Evolutionary conservation across 2,329 filamentous ascomycete species (phyloP).

Genomic region (Trichoderma atroviride): DNA sequence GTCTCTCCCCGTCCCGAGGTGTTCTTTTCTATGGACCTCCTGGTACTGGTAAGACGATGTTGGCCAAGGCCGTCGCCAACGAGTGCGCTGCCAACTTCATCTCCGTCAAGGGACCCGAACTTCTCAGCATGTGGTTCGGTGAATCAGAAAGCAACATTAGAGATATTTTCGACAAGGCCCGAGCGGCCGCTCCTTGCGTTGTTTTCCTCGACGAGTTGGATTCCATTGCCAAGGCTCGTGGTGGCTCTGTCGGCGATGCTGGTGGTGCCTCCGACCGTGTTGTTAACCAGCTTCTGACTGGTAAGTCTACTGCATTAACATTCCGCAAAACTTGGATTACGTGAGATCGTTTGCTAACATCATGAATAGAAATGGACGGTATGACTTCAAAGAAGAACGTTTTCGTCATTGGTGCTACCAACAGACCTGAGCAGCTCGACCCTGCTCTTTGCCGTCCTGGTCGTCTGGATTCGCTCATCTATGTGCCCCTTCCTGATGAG

Average conservation of each 20-base stretch:
- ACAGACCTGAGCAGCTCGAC: constrained; percentile 97
- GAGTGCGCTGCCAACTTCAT: constrained; percentile 99
- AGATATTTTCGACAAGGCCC: constrained; percentile 99
- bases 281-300: constrained; percentile 98
- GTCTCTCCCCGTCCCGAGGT: constrained; percentile 95
- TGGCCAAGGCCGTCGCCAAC: constrained; percentile 99
- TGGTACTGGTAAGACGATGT: constrained; percentile 99
- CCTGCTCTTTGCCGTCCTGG: constrained; percentile 97
- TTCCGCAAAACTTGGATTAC: background rate
- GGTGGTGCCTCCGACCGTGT: constrained; percentile 99
- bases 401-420: constrained; percentile 98
- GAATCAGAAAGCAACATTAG: constrained; percentile 99
- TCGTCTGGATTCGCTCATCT: constrained; percentile 97
- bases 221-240: constrained; percentile 98
- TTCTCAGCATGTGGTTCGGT: constrained; percentile 99
- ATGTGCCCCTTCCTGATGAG: constrained; percentile 95
- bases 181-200: constrained; percentile 94
- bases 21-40: constrained; percentile 98
- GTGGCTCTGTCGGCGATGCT: constrained; percentile 92
- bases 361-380: constrained; percentile 83
- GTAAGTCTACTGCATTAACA: constrained; percentile 52
- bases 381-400: constrained; percentile 99
- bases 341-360: constrained; percentile 44
- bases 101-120: constrained; percentile 96
- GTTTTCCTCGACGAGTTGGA: constrained; percentile 99